Base-by-base conservation (phyloP, 1,284 basidiomycete species). In the Leccinum holopus region DNA sequence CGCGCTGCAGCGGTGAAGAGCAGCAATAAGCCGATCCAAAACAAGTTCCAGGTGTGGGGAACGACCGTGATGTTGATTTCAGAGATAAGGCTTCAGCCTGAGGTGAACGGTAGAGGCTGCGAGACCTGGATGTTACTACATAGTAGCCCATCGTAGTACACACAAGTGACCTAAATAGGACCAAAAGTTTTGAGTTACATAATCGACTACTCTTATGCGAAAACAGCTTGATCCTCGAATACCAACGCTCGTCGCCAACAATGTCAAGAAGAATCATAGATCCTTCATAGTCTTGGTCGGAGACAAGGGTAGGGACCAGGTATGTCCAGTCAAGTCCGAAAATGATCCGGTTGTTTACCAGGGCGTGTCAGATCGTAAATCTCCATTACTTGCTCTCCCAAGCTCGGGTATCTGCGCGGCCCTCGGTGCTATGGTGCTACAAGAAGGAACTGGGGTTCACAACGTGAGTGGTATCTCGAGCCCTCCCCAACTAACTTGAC, bases 221-320 rank as follows among this genome's bases (percentile, higher is more conserved):
- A 52, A 52, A 52, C 90, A 92, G 67, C 85, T 97, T 61, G 96
- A 98, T 78, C 90, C 92, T 58, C 90, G 96, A 60, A 96, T 98
- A 70, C 94, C 94, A 12, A 91, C 90, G 61, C 85, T 98, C 64
- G 96, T 98, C 76, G 89, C 87, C 70, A 97, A 96, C 79, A 94
- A 94, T 86, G 95, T 97, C 75, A 89, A 92, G 77, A 84, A 88
- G 67, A 95, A 96, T 68, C 92, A 98, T 70, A 84, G 97, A 44
- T 96, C 94, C 6, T 98, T 99, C 83, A 93, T 99, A 76, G 94
- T 98, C 47, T 84, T 99, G 57, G 95, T 99, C 25, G 97, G 97
- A 41, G 97, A 99, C 82, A 93, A 90, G 76, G 93, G 92, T 8
- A 85, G 93, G 71, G 95, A 98, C 72, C 97, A 98, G 83, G 91